Evolutionary conservation across 2,329 filamentous ascomycete species (phyloP), one percentile per base, ranked within the genome.

Genomic region (Botrytis aclada): DNA sequence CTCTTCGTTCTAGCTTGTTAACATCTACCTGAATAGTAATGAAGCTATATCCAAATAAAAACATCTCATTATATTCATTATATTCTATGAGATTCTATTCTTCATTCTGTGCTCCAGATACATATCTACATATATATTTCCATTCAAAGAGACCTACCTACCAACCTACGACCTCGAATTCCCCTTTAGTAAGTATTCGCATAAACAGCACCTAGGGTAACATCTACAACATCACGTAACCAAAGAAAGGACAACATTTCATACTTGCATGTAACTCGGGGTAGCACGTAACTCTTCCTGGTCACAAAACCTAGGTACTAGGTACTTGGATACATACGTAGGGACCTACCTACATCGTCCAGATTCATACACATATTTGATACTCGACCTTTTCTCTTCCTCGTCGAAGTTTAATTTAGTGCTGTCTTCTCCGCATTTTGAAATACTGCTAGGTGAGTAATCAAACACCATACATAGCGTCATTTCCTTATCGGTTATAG

Each of bases 341-440:
- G 47, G 5, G 6, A 6, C 18, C 43, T 29, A 9, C 14, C n/a
- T 54, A 8, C 51, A 54, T 54, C n/a, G 51, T 29, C 29, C n/a
- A 18, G 25, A 56, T 18, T 54, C 51, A 1, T 54, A n/a, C 47
- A 22, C 20, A 22, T 22, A n/a, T n/a, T n/a, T n/a, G n/a, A 8
- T 8, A n/a, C n/a, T 56, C 51, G 51, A 18, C 51, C 51, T 37
- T 54, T 41, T 39, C 29, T 8, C 20, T n/a, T 14, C 25, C 47
- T 41, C 6, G 61, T 32, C 61, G 8, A 3, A 64, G 16, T 56
- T 29, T 56, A 29, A 29, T 45, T 22, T 64, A 64, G 61, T 64
- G 61, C 61, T 45, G 32, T 16, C 47, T 64, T 69, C 65, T 69
- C 65, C 65, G 65, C 65, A 69, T 69, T 69, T 56, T 58, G 65